phyloP scores from a whole-genome alignment of 768 basidiomycete genomes.

The Lactifluus pinguis region DNA sequence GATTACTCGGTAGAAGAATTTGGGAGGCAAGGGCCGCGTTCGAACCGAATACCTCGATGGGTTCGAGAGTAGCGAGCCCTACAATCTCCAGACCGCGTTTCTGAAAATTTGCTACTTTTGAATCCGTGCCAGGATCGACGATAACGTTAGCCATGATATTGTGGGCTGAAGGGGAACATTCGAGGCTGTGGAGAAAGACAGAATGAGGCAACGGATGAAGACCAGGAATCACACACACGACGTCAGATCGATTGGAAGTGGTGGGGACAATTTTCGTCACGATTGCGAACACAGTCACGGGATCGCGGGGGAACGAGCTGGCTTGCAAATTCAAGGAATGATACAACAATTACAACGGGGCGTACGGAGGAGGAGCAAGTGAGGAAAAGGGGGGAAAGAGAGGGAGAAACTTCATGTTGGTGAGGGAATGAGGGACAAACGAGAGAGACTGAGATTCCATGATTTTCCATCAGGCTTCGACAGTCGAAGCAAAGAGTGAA shows the following conservation, averaged over 20 bases:
- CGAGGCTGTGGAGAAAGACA: slow-evolving; percentile 32
- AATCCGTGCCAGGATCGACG: slow-evolving; percentile 62
- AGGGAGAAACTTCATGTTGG: no score
- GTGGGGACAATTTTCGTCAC: no score
- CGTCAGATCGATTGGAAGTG: slow-evolving; percentile 47
- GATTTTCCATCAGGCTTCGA: no score
- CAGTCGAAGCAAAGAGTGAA: no score
- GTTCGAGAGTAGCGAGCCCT: slow-evolving; percentile 70
- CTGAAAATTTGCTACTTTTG: slow-evolving; percentile 57
- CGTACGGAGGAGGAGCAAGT: no score
- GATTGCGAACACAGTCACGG: slow-evolving; percentile 25
- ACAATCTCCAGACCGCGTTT: slow-evolving; percentile 70
- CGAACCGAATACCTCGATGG: slow-evolving; percentile 60
- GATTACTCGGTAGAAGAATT: slow-evolving; percentile 19
- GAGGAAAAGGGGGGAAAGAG: no score
- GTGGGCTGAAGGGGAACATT: slow-evolving; percentile 81
- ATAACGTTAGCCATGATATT: slow-evolving; percentile 81
- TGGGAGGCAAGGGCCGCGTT: slow-evolving; percentile 14
- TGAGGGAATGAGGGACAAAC: no score
- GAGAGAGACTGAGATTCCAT: no score
- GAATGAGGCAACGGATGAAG: slow-evolving; percentile 39
- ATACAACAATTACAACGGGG: slow-evolving; percentile 55
- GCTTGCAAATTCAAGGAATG: slow-evolving; percentile 83
- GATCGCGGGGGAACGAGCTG: slow-evolving; percentile 74
- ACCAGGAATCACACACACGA: slow-evolving; percentile 32